Percentiles rank a stretch among this genome's conserved stretches.
Conservation (phyloP, 345 rosid species). For the Citrus trifoliata region DNA sequence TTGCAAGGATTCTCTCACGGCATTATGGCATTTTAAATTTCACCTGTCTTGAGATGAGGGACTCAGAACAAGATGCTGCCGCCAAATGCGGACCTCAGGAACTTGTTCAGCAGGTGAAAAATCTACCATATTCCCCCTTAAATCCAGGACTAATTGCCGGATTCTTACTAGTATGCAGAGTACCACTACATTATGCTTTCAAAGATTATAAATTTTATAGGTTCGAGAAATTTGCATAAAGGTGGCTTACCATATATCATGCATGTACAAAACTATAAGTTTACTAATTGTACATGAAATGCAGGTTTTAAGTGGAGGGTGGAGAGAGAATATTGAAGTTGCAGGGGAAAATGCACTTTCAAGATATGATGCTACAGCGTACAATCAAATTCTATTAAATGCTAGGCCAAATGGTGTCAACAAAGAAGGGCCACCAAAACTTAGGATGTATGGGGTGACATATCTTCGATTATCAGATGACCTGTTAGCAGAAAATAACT, state of each 20-base stretch:
- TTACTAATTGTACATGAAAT: slow-evolving; percentile 10
- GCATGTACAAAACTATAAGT: background rate
- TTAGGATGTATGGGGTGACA: slow-evolving; percentile 65
- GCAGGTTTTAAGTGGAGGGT: slow-evolving; percentile 77
- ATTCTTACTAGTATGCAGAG: background rate
- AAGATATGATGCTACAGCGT: slow-evolving; percentile 61
- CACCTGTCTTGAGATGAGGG: slow-evolving; percentile 82
- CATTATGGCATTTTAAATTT: slow-evolving; percentile 67
- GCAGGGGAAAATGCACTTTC: slow-evolving; percentile 87
- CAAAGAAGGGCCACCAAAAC: slow-evolving; percentile 45
- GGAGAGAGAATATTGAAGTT: slow-evolving; percentile 71
- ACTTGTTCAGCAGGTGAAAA: slow-evolving; percentile 73
- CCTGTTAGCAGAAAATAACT: slow-evolving; percentile 42
- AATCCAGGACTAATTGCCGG: background rate
- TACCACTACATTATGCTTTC: background rate
- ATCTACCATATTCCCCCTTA: background rate
- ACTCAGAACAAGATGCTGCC: slow-evolving; percentile 51
- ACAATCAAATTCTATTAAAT: slow-evolving; percentile 75
- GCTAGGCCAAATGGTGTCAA: slow-evolving; percentile 76
- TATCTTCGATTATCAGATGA: slow-evolving; percentile 65
- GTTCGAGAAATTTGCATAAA: background rate
- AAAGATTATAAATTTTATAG: background rate
- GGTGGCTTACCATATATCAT: background rate
- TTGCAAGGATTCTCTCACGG: slow-evolving; percentile 68
- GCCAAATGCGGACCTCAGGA: slow-evolving; percentile 79